A percentile compares a stretch with the other conserved stretches of the same genome.
phyloP scores from a whole-genome alignment of 1,139 yeast species.

The Yamadazyma diddensiae region DNA sequence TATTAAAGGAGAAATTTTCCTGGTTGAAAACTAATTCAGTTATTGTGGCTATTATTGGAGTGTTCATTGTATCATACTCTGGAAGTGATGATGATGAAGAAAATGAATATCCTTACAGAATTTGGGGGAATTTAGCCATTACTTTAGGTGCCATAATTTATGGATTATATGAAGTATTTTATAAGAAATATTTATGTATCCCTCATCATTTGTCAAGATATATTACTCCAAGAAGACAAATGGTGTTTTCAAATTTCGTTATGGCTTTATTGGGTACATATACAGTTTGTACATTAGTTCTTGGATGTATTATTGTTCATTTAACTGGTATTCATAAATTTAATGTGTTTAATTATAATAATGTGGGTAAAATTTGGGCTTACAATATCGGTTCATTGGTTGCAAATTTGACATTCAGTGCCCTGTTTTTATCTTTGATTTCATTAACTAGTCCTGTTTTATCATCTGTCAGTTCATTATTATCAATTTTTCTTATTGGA shows the following conservation, averaged over 20 bases:
- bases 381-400: slow-evolving; percentile 50
- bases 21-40: slow-evolving; percentile 70
- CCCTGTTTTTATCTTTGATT: slow-evolving; percentile 73
- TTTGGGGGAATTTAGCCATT: slow-evolving; percentile 70
- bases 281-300: slow-evolving; percentile 52
- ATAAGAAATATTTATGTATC: slow-evolving; percentile 74
- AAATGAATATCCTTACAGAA: slow-evolving; percentile 53
- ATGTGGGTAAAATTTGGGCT: slow-evolving; percentile 38
- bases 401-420: slow-evolving; percentile 67
- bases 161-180: slow-evolving; percentile 82
- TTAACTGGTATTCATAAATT: slow-evolving; percentile 58
- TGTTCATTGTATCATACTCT: slow-evolving; percentile 74
- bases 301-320: slow-evolving; percentile 50
- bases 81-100: slow-evolving; percentile 35
- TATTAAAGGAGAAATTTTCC: slow-evolving; percentile 63
- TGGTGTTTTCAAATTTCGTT: slow-evolving; percentile 46
- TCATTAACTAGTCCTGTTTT: slow-evolving; percentile 84
- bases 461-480: slow-evolving; percentile 75
- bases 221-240: slow-evolving; percentile 47
- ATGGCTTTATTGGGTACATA: slow-evolving; percentile 58
- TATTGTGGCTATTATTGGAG: slow-evolving; percentile 68
- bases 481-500: slow-evolving; percentile 80
- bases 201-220: slow-evolving; percentile 50
- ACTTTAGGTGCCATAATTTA: slow-evolving; percentile 77
- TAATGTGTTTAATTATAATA: slow-evolving; percentile 46